These are phyloP conservation scores for Linum usitatissimum DNA, from an alignment of 345 rosid species.

Conservation along the genomic window DNA sequence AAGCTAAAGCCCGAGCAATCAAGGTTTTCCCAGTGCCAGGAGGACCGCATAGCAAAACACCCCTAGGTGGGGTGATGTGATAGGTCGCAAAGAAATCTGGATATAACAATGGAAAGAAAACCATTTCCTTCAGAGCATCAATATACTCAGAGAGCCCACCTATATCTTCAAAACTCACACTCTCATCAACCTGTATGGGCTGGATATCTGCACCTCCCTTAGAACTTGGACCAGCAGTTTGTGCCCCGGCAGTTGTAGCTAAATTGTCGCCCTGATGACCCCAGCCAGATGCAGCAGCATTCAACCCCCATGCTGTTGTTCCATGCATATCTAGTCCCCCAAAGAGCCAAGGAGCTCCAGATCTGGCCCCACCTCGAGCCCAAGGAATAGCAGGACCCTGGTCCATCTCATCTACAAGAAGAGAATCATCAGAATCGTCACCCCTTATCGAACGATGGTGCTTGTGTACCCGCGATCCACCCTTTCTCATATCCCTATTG, in stretches of 20 bases:
- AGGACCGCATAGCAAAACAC: constrained; percentile 97
- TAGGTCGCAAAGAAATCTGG: constrained; percentile 99
- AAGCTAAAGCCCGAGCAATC: constrained; percentile 97
- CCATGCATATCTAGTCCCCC: constrained; percentile 93
- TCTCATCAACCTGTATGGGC: constrained; percentile 93
- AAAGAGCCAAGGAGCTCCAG: constrained; percentile 96
- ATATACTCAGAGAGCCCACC: constrained; percentile 94
- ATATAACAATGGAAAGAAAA: constrained; percentile 89
- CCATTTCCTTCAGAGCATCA: constrained; percentile 98
- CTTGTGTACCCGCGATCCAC: constrained; percentile 93
- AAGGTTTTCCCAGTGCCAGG: constrained; percentile 99
- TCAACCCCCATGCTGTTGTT: constrained; percentile 69
- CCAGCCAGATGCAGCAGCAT: constrained; percentile 99
- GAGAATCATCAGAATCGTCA: constrained; percentile 99
- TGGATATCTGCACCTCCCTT: constrained; percentile 99
- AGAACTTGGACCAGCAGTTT: constrained; percentile 99
- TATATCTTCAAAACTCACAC: constrained; percentile 87
- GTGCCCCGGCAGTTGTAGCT: constrained; percentile 67
- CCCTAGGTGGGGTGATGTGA: constrained; percentile 94
- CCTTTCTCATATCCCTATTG: constrained; percentile 79
- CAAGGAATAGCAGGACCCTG: constrained; percentile 96
- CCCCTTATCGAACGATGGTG: constrained; percentile 70
- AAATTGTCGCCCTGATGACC: constrained; percentile 90
- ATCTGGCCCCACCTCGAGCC: constrained; percentile 87
- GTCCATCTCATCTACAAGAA: constrained; percentile 97